Base-by-base conservation (phyloP, 2,329 filamentous ascomycete species). In the Neodidymelliopsis sp. region DNA sequence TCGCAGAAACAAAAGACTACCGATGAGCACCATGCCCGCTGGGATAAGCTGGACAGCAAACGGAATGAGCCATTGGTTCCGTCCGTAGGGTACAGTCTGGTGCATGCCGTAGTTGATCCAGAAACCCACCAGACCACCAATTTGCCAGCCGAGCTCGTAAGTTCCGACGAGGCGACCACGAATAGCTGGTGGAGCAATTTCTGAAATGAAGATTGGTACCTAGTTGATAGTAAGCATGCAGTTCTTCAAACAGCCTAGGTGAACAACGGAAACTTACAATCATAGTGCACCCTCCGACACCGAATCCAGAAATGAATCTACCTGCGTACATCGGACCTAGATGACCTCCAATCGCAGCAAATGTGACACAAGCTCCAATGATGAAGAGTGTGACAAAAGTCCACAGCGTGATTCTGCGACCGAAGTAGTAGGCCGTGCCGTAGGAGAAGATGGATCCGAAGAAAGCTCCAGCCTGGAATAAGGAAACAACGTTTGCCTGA, bases 381-480 rank as follows among this genome's bases (percentile, higher is more conserved):
- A 84, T 79, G 71, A 92, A 92, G 5, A 22, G 8, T 4, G 36
- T 31, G 55, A 92, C 59, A 24, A 81, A 43, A 2, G 79, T 74
- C 66, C 86, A 88, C 35, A 84, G 30, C 15, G 47, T 50, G 18
- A 50, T 81, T 62, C 83, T 83, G 16, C 89, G 82, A 20, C 89
- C 89, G 54, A 87, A 75, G 67, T 81, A 89, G 75, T 87, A 85
- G 22, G 82, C 84, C 24, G 83, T 80, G 7, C 77, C 79, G 59
- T 88, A 91, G 4, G 66, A 67, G 24, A 66, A 66, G 20, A 71
- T 63, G 7, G 86, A 84, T 39, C 90, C 90, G 60, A 93, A 92
- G 76, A 94, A 92, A 51, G 89, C 89, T 50, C 89, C 89, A 8
- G 89, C 90, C 72, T 93, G 90, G 75, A 90, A 92, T 43, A 88